Evolutionary conservation across 2,329 filamentous ascomycete species (phyloP), one percentile per base, ranked within the genome.

Genomic region (Diaporthe sp.): DNA sequence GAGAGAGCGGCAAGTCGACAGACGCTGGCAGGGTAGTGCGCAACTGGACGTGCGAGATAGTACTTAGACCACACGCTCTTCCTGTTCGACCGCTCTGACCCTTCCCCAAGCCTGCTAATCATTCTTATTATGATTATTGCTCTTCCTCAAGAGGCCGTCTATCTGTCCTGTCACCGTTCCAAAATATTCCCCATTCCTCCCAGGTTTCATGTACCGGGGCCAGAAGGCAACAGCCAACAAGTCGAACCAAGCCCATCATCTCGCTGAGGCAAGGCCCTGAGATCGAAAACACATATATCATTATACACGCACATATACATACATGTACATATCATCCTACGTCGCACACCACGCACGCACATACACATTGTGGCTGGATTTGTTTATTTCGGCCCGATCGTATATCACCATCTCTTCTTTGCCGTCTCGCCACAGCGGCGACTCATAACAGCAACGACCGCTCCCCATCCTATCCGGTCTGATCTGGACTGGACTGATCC

Each of bases 41-140:
- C 44, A 37, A 49, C 44, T 37, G 62, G 31, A 68, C 46, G 22
- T 68, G 44, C 44, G 22, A 39, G 46, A 53, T 28, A 68, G 65
- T 68, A 68, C 65, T 68, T 68, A 68, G 65, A 25, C 65, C 65
- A 51, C 65, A 53, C 53, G 65, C 65, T 68, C 46, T 53, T 68
- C 65, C 65, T 68, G 46, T 31, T 51, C 65, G 34, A 28, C 65
- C 46, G 19, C 65, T 39, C 46, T 65, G 31, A 28, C 46, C 46
- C 15, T 53, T 39, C 46, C 46, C n/a, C 44, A 19, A 7, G n/a
- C 17, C 22, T 68, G 28, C 44, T 28, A 37, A 17, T 51, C 65
- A 25, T 68, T 37, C 34, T 39, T 51, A 25, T 53, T 42, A 13
- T 28, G 46, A 39, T 53, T 39, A 28, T 68, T 68, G n/a, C 15